Evolutionary conservation across 2,329 filamentous ascomycete species (phyloP).

Genomic region (Penicillium polonicum): DNA sequence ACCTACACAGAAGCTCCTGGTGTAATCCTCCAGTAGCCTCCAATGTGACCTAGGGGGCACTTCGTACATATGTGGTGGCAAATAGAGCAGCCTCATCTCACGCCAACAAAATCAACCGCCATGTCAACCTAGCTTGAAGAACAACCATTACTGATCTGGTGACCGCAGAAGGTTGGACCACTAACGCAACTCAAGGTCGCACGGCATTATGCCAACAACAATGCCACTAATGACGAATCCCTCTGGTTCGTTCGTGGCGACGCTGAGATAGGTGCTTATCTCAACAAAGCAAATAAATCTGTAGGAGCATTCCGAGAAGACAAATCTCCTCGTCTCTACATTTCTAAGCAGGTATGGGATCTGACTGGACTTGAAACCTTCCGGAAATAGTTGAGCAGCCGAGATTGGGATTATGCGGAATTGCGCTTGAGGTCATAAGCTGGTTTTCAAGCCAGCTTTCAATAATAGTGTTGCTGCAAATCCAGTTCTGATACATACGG

Average conservation of each 20-base stretch:
- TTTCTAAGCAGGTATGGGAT: slow-evolving; percentile 35
- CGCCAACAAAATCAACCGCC: neutral
- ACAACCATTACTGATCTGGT: neutral
- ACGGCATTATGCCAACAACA: neutral
- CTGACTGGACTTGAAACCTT: slow-evolving; percentile 30
- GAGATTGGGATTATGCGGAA: slow-evolving; percentile 29
- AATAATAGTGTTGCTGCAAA: neutral
- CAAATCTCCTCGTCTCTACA: slow-evolving; percentile 31
- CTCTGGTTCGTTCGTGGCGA: slow-evolving; percentile 14
- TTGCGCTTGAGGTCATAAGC: slow-evolving; percentile 14
- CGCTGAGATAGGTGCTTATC: slow-evolving; percentile 26
- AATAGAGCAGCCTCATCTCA: neutral
- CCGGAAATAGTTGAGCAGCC: slow-evolving; percentile 25
- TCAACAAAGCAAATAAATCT: slow-evolving; percentile 40
- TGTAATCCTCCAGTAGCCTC: neutral
- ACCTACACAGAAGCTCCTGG: neutral
- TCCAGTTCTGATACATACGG: neutral
- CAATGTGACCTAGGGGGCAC: neutral
- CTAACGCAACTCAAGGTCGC: neutral
- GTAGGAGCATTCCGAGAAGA: slow-evolving; percentile 37
- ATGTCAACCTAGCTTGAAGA: neutral
- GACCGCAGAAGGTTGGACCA: neutral
- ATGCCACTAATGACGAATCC: neutral
- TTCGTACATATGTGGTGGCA: neutral
- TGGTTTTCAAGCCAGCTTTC: neutral